A percentile compares a stretch with the other conserved stretches of the same genome.
Evolutionary conservation across 306 rosid genomes (phyloP).

Genomic region (Cucurbita maxima): DNA sequence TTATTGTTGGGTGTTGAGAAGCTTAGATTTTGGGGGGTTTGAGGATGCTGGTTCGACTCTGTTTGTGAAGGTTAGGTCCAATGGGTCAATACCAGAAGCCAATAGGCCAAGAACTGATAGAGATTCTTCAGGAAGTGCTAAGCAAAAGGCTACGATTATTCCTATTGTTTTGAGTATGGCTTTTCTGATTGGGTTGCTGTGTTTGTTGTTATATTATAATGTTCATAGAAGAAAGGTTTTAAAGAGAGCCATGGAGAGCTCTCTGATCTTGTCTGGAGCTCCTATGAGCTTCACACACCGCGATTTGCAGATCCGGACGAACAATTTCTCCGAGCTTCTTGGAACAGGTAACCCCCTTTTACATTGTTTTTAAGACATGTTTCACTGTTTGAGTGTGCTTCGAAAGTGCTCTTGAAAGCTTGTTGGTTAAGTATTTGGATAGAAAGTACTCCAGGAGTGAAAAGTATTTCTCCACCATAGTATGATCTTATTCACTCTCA

Average conservation of each 20-base stretch:
- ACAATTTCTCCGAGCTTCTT: constrained; percentile 56
- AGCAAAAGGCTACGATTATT: constrained; percentile 48
- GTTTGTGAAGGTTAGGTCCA: constrained; percentile 55
- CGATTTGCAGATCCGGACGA: constrained; percentile 62
- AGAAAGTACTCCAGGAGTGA: not conserved
- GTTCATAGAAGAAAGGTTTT: constrained; percentile 51
- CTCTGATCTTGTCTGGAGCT: constrained; percentile 64
- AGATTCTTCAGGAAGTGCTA: constrained; percentile 27
- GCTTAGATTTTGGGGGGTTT: constrained; percentile 81
- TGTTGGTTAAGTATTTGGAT: not conserved
- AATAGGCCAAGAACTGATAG: constrained; percentile 23
- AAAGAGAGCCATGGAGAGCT: constrained; percentile 58
- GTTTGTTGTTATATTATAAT: constrained; percentile 52
- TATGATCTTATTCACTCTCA: no score
- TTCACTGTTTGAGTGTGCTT: not conserved
- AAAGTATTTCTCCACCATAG: no score
- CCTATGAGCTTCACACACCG: constrained; percentile 62
- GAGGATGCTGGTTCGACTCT: constrained; percentile 71
- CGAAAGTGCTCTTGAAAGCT: not conserved
- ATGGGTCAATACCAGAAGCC: constrained; percentile 29
- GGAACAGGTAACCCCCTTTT: constrained; percentile 46
- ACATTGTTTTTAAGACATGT: not conserved
- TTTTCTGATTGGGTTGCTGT: constrained; percentile 48
- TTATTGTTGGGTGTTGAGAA: constrained; percentile 69
- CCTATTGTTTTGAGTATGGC: constrained; percentile 60